Evolutionary conservation across 306 rosid species (phyloP), one percentile per base, ranked within the genome.

Genomic region (Begonia peltatifolia): DNA sequence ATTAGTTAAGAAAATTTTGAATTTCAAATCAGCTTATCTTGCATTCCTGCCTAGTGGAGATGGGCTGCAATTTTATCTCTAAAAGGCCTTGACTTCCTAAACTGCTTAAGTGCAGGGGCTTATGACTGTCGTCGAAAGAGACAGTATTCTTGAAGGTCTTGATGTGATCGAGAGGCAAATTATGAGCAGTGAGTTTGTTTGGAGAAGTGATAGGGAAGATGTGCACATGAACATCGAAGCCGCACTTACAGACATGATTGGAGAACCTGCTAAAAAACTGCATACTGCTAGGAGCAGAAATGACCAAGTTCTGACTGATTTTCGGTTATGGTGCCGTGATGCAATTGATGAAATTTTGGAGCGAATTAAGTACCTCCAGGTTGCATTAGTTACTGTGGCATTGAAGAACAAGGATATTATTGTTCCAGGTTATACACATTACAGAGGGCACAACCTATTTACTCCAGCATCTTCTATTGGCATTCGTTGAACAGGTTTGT

Each of bases 221-320:
- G 95, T 90, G 54, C 95, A 86, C 61, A 90, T 90, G 99, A 90
- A 90, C 80, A 86, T 90, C 42, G 99, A 90, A 68, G 95, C 99
- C 2, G 80, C 95, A 10, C 80, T 90, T 55, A 90, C 78, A 17
- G 99, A 90, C 62, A 14, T 86, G 76, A 83, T 86, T 18, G 99
- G 99, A 9, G 99, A 90, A 52, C 94, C 99, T 63, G 95, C 94
- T 0, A 90, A 86, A 81, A 90, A 90, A 77, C 82, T 90, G 0
- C 99, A 90, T 63, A 90, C 99, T 0, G 84, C 99, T 10, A 74
- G 99, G 17, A 90, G 99, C 61, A 70, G 99, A 8, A 90, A 90
- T 6, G 99, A 90, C 74, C 99, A 90, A 67, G 86, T 53, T 23
- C 16, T 63, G 53, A 86, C 99, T 42, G 99, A 86, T 60, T 73